Base-by-base conservation (phyloP, 2,329 filamentous ascomycete genomes). In the Zasmidium citrigriseum region DNA sequence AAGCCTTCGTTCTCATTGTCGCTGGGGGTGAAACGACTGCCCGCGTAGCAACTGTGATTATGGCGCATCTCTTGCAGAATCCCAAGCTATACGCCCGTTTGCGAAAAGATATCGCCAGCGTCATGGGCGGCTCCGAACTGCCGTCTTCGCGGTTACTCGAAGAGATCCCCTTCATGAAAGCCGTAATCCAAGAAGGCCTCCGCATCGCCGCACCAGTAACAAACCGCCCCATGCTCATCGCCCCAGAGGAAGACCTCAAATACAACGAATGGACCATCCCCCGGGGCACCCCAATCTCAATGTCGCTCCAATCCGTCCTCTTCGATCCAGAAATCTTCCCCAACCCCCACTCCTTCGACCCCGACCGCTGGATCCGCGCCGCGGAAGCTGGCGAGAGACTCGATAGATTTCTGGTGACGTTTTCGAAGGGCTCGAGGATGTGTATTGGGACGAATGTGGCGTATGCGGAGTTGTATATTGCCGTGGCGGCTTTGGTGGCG, bases 291-390 rank as follows among this genome's bases (percentile, higher is more conserved):
- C 47, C 47, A 16, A 27, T 16, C 18, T 21, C 66, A 63, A 44
- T 72, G 70, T 49, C 70, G 65, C 3, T 69, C 3, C 52, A 27
- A 27, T 38, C 70, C 45, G 62, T 72, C 3, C 70, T 73, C 52
- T 68, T 66, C 60, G 70, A 73, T 38, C 55, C 61, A 2, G 52
- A 59, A 4, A 66, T 73, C 9, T 74, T 73, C 50, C 66, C 65
- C 1, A 48, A 68, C 14, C 71, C 70, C 7, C 44, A 67, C 1
- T 52, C 51, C 4, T 73, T 72, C 46, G 50, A 58, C 14, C 71
- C 71, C 5, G 69, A 52, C 18, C 7, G 45, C 7, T 59, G 53
- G 57, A 54, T 58, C 20, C 23, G 46, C 21, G 56, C 46, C 5
- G 34, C 24, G 2, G 53, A 55, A 27, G 25, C 22, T 41, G 50